These are phyloP conservation scores for Leccinum sublutescens DNA, from an alignment of 768 basidiomycete species.

Conservation along the genomic window DNA sequence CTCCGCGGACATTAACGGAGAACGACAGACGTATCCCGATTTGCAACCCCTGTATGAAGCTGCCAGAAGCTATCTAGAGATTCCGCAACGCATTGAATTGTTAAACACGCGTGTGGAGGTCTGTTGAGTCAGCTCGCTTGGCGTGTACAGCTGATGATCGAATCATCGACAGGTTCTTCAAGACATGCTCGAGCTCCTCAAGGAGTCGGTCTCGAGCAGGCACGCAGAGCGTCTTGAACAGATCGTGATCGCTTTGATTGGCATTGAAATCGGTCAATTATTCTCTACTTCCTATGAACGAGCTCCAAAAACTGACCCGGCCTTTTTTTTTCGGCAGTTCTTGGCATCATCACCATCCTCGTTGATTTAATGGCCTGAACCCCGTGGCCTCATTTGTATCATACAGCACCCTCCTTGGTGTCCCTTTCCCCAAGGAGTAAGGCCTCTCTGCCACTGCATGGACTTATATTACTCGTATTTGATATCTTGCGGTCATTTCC, in stretches of 20 bases:
- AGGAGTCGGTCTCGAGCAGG: constrained; percentile 89
- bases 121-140: constrained; percentile 20
- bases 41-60: constrained; percentile 94
- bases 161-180: constrained; percentile 68
- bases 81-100: constrained; percentile 89
- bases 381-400: constrained; percentile 9
- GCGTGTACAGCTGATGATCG: constrained; percentile 1
- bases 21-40: constrained; percentile 81
- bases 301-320: constrained; percentile 1
- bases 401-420: constrained; percentile 4
- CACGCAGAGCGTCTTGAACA: constrained; percentile 91
- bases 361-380: constrained; percentile 73
- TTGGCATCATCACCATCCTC: constrained; percentile 88
- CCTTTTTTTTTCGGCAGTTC: constrained; percentile 43
- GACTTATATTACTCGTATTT: constrained; percentile 4
- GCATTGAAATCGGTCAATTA: constrained; percentile 73
- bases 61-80: constrained; percentile 90
- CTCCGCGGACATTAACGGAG: constrained; percentile 20
- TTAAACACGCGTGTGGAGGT: constrained; percentile 94
- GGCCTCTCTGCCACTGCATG: constrained; percentile 2
- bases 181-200: constrained; percentile 94
- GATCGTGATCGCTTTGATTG: constrained; percentile 90
- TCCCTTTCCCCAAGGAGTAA: constrained; percentile 8
- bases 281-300: neutral
- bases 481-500: constrained; percentile 4